These are phyloP conservation scores for Pezicula radicicola DNA, from an alignment of 2,329 filamentous ascomycete species.

Conservation along the genomic window DNA sequence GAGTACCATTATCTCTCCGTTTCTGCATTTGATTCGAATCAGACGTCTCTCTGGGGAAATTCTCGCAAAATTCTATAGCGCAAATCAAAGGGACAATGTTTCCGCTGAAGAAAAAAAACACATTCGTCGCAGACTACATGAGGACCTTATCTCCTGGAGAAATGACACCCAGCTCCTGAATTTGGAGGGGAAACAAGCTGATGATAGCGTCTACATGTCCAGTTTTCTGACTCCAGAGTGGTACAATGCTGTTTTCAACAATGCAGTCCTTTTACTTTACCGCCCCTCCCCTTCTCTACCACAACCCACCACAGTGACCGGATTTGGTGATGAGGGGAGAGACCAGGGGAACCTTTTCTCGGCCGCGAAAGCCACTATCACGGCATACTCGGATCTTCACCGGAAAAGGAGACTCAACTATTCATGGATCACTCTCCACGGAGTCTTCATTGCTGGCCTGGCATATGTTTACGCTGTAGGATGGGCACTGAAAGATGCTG, in stretches of 20 bases:
- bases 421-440: conserved; percentile 44
- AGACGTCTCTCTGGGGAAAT: conserved; percentile 2
- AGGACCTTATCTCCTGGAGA: neutral
- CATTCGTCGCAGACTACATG: neutral
- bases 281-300: conserved; percentile 33
- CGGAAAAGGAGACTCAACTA: conserved; percentile 42
- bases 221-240: conserved; percentile 37
- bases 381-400: conserved; percentile 40
- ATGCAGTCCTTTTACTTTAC: conserved; percentile 38
- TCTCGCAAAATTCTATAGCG: neutral
- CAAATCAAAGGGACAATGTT: neutral
- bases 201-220: conserved; percentile 16
- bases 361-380: conserved; percentile 35
- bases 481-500: conserved; percentile 15
- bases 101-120: neutral
- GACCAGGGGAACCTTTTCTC: conserved; percentile 29
- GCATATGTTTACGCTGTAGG: conserved; percentile 35
- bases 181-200: neutral
- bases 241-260: conserved; percentile 40
- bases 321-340: conserved; percentile 25
- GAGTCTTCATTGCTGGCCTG: conserved; percentile 42
- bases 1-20: conserved; percentile 2
- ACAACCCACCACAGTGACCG: conserved; percentile 18
- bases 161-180: neutral
- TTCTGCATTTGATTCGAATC: conserved; percentile 11